These are phyloP conservation scores for Rhodotorula paludigena DNA, from an alignment of 768 basidiomycete genomes.

Conservation along the genomic window DNA sequence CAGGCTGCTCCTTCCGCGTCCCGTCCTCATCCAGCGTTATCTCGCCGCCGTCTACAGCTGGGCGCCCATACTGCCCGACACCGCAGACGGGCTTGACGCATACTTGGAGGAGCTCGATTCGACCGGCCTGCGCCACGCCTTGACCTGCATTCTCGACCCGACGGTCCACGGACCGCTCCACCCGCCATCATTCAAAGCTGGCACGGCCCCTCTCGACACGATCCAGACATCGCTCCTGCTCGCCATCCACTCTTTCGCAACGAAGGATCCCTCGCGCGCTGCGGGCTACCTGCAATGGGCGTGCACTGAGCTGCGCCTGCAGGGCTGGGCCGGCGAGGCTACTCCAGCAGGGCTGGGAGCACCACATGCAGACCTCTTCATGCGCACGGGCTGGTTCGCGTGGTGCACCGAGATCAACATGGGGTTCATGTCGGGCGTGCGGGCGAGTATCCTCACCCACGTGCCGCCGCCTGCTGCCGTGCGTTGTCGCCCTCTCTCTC, in stretches of 20 bases:
- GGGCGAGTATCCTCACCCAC: not conserved
- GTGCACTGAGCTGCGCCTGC: not conserved
- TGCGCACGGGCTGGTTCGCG: conserved; percentile 3
- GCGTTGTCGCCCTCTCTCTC: not conserved
- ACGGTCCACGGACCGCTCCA: not conserved
- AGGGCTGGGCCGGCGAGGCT: conserved; percentile 1
- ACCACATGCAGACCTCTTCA: not conserved
- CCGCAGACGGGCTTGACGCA: not conserved
- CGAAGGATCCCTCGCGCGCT: not conserved
- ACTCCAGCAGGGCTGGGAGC: not conserved
- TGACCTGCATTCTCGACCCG: conserved; percentile 16
- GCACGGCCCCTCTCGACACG: not conserved
- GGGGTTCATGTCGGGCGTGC: conserved; percentile 8
- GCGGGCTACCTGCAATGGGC: conserved; percentile 13
- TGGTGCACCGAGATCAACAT: conserved; percentile 19
- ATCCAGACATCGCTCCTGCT: conserved; percentile 13
- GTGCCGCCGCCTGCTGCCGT: not conserved
- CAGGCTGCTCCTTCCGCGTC: too few relatives aligned
- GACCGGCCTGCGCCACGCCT: conserved; percentile 1
- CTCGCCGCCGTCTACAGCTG: too few relatives aligned
- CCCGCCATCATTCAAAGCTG: not conserved
- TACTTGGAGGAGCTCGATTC: not conserved
- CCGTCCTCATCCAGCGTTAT: too few relatives aligned
- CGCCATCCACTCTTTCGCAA: not conserved
- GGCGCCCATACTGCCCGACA: conserved; percentile 14